phyloP scores from a whole-genome alignment of 169 alveolate genomes.

The Plasmodium yoelii region DNA sequence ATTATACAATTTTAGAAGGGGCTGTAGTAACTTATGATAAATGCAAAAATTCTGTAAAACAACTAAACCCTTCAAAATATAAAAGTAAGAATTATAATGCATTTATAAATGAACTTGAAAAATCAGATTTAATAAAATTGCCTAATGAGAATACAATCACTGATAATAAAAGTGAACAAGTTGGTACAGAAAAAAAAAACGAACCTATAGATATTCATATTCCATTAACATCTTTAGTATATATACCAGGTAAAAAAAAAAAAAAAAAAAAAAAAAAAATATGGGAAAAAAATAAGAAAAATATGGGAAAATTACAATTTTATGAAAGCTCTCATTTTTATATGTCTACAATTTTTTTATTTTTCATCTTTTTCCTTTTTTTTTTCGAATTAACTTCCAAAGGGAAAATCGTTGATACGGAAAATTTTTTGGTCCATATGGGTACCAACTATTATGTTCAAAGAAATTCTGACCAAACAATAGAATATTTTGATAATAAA shows the following conservation, averaged over 20 bases:
- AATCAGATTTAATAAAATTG: constrained; percentile 51
- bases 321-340: not conserved
- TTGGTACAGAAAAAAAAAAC: not conserved
- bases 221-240: constrained; percentile 68
- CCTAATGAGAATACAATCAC: not conserved
- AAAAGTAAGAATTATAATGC: constrained; percentile 48
- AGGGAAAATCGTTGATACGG: constrained; percentile 71
- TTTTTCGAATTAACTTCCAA: not conserved
- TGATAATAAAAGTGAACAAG: not conserved
- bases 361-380: not conserved
- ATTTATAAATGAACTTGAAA: constrained; percentile 61
- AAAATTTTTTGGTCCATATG: constrained; percentile 61
- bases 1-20: constrained; percentile 67
- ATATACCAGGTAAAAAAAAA: constrained; percentile 46
- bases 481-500: constrained; percentile 52
- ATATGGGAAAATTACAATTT: not conserved
- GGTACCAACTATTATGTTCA: constrained; percentile 73
- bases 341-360: not conserved
- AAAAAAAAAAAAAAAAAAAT: not conserved
- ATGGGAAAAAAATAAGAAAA: not conserved
- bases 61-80: constrained; percentile 47
- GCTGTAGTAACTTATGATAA: constrained; percentile 66
- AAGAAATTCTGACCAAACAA: constrained; percentile 49
- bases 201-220: constrained; percentile 52
- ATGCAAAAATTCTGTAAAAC: constrained; percentile 62